Evolutionary conservation across 768 basidiomycete species (phyloP).

Genomic region (Lyophyllum semitale): DNA sequence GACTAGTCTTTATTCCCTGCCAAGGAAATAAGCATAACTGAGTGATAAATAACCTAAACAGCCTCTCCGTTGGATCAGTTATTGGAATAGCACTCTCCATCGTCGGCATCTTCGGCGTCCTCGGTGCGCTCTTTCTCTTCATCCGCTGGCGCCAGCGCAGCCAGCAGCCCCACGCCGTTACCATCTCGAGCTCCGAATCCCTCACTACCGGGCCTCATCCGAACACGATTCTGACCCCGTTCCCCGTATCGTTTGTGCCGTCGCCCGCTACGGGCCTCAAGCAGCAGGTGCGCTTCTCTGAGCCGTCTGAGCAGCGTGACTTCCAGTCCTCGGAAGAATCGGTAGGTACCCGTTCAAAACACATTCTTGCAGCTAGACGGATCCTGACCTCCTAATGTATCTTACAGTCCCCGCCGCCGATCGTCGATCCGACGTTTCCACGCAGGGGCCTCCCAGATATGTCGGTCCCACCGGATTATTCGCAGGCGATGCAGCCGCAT

Average conservation of each 20-base stretch:
- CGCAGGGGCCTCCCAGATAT: no score
- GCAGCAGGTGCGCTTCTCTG: no score
- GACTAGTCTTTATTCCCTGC: not conserved
- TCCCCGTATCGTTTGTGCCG: not conserved
- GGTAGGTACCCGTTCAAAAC: no score
- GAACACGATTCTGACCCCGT: not conserved
- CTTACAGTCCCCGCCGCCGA: no score
- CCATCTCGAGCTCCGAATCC: slow-evolving; percentile 9
- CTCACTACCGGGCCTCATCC: not conserved
- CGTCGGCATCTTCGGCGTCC: not conserved
- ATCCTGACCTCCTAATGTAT: no score
- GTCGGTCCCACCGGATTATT: slow-evolving; percentile 6
- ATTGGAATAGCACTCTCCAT: slow-evolving; percentile 10
- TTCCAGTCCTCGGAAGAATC: no score
- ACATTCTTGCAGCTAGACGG: no score
- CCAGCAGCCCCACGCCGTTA: not conserved
- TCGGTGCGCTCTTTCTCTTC: slow-evolving; percentile 8
- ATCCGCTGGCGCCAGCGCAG: slow-evolving; percentile 5
- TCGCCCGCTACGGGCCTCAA: no score
- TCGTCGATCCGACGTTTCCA: no score
- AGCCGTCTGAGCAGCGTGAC: not conserved
- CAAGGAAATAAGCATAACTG: not conserved
- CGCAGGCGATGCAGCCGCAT: not conserved
- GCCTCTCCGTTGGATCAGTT: slow-evolving; percentile 5
- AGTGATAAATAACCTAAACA: not conserved